Evolutionary conservation across 2,329 filamentous ascomycete species (phyloP), one percentile per base, ranked within the genome.

Genomic region (Dothistroma septosporum): DNA sequence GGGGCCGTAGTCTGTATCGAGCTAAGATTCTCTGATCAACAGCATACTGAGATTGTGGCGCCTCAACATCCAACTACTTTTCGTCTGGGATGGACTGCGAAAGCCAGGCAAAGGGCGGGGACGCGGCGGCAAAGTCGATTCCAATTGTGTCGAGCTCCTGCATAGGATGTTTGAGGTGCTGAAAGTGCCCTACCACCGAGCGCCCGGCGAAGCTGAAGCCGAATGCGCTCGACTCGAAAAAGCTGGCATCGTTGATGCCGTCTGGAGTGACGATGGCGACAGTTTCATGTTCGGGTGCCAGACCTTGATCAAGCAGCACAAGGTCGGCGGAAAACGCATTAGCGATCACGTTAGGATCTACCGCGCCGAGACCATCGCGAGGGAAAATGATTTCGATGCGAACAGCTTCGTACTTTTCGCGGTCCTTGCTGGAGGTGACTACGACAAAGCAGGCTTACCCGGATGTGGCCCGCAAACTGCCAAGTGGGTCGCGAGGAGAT

Each of bases 31-130:
- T 2, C 6, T 28, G 3, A 12, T 16, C 16, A 11, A 21, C 11
- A 24, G 46, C 7, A 70, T 82, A 61, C 68, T 79, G 53, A 75
- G 77, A 4, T 75, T 84, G 1, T 73, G 82, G 28, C 76, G 76
- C 21, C 74, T 81, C 6, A 77, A 82, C 16, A 79, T 85, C 6
- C 76, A 82, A 46, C 74, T 81, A 1, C 64, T 84, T 7, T 83
- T 85, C 59, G 78, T 85, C 2, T 83, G 83, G 62, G 83, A 85
- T 59, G 82, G 83, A 0, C 73, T 79, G 10, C 76, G 78, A 16
- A 78, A 72, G 59, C 74, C 75, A 0, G 48, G 49, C 24, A 63
- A 66, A 22, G 50, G 49, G 0, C 46, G 60, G 19, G 54, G 65
- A 35, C 67, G 69, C 0, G 71, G 70, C 12, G 64, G 68, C 1